Base-by-base conservation (phyloP, 768 basidiomycete species). In the Pholiota conissans region DNA sequence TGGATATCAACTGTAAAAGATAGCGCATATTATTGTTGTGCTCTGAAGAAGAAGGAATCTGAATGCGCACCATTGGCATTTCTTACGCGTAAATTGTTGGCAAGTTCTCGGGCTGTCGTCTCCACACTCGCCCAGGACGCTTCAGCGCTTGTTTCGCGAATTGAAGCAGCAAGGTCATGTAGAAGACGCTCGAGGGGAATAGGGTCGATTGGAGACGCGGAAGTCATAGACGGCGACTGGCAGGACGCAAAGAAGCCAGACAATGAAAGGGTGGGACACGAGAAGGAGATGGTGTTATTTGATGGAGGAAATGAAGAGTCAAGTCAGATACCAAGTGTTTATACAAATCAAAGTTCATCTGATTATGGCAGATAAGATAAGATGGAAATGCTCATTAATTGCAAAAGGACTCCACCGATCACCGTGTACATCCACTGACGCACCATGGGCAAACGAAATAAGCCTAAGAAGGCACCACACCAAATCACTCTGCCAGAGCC, bases 1-100 rank as follows among this genome's bases (percentile, higher is more conserved):
- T 90, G 91, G 60, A 85, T 81, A 67, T 92, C 90, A 61, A 81
- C 89, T 89, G 68, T 49, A 56, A 46, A 47, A 22, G 3, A 60
- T 52, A 62, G 28, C 24, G 30, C 29, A 20, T 11, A 51, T 32
- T 51, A 35, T 37, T 60, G 56, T 30, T 59, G 61, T 45, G 55
- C n/a, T 46, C 45, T 45, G 24, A 13, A 60, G 27, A 9, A 27
- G 22, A 32, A 48, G 27, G 55, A 24, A 16, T 13, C 49, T 52
- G 54, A 18, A 45, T 27, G 51, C 76, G 46, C 54, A 84, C 87
- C 80, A 70, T 76, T 59, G 29, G 74, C 74, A 65, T 85, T 81
- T 68, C 78, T 82, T 52, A 79, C 71, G 42, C 89, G 79, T 51
- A 92, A 74, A 56, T 74, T 73, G 69, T 90, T 84, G 39, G 89